These are phyloP conservation scores for Gilbertella persicaria DNA, from an alignment of 371 early-diverging fungal species.

Conservation along the genomic window DNA sequence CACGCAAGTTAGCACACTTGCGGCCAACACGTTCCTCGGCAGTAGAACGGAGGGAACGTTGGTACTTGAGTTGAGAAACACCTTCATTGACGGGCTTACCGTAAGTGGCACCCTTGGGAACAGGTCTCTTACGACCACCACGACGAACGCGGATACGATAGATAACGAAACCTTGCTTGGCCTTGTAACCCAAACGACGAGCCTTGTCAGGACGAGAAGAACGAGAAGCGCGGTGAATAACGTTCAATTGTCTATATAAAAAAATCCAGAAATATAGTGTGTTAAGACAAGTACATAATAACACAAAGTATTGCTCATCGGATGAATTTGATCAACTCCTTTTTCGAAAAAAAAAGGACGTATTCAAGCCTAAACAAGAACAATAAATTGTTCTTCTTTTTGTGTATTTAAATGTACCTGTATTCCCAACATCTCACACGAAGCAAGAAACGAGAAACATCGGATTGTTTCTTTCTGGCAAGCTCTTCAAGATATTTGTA, in stretches of 20 bases:
- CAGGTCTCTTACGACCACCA: constrained; percentile 96
- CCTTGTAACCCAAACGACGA: constrained; percentile 98
- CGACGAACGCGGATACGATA: constrained; percentile 98
- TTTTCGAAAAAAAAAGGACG: constrained; percentile 1
- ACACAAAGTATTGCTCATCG: constrained; percentile 8
- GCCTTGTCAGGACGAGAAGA: constrained; percentile 99
- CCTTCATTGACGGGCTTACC: constrained; percentile 99
- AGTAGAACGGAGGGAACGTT: constrained; percentile 88
- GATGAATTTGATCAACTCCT: constrained; percentile 18
- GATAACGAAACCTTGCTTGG: constrained; percentile 98
- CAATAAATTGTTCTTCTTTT: too few relatives aligned
- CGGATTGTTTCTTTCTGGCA: constrained; percentile 98
- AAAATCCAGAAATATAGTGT: too few relatives aligned
- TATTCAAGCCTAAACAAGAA: constrained; percentile 15
- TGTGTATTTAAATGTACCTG: constrained; percentile 36
- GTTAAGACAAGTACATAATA: background rate
- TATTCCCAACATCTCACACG: constrained; percentile 97
- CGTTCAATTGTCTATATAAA: constrained; percentile 96
- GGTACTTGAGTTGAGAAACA: constrained; percentile 96
- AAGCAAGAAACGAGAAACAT: constrained; percentile 98
- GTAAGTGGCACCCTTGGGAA: constrained; percentile 95
- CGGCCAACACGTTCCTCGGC: constrained; percentile 98
- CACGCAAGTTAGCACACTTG: constrained; percentile 93
- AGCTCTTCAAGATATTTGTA: constrained; percentile 98
- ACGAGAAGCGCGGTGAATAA: constrained; percentile 96